phyloP scores from a whole-genome alignment of 345 rosid species.

The Chamaenerion angustifolium region DNA sequence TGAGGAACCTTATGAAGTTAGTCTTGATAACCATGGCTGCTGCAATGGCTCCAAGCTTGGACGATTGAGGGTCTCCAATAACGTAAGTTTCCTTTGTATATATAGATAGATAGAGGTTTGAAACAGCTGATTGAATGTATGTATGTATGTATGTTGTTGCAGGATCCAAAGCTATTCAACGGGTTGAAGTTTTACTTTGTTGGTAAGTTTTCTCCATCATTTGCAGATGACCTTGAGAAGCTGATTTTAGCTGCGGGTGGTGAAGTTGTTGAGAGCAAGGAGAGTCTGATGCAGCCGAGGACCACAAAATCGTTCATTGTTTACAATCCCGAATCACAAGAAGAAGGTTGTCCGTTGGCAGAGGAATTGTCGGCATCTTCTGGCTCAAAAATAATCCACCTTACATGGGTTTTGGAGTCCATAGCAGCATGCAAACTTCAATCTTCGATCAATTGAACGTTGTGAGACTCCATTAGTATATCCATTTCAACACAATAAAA shows the following conservation, averaged over 20 bases:
- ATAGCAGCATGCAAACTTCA: constrained; percentile 53
- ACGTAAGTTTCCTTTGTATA: constrained; percentile 24
- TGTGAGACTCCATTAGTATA: too few relatives aligned
- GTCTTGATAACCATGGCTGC: constrained; percentile 60
- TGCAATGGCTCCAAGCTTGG: constrained; percentile 56
- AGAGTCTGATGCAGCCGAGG: constrained; percentile 15
- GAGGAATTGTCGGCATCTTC: constrained; percentile 37
- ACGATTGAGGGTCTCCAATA: constrained; percentile 40
- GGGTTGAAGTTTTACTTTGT: constrained; percentile 44
- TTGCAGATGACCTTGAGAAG: constrained; percentile 51
- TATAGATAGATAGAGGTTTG: too few relatives aligned
- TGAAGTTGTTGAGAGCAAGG: constrained; percentile 27
- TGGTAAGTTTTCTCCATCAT: constrained; percentile 45
- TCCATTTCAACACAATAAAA: too few relatives aligned
- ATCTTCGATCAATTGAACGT: too few relatives aligned
- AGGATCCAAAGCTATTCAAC: constrained; percentile 65
- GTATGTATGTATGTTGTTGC: background rate
- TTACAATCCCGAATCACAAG: constrained; percentile 46
- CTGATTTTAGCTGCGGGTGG: constrained; percentile 59
- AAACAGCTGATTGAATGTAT: constrained; percentile 1
- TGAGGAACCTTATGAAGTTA: constrained; percentile 67
- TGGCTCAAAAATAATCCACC: constrained; percentile 40
- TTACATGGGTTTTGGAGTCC: constrained; percentile 73
- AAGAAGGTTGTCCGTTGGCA: constrained; percentile 44
- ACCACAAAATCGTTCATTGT: constrained; percentile 27